These are phyloP conservation scores for Benincasa hispida DNA, from an alignment of 306 rosid species.

Conservation along the genomic window DNA sequence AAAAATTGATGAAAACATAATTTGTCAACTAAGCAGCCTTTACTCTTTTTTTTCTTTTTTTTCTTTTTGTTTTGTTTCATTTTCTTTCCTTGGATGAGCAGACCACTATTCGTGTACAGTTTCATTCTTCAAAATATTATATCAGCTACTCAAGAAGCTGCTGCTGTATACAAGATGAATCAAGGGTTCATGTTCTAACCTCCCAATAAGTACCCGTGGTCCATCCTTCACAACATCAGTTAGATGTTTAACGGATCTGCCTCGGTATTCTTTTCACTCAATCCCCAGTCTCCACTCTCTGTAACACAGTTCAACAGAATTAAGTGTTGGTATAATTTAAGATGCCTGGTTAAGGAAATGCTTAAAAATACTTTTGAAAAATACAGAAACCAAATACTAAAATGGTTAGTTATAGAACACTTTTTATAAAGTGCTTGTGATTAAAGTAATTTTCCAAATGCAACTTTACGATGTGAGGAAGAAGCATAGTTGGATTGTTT, in stretches of 20 bases:
- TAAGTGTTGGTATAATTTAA: neutral
- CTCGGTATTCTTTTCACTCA: constrained; percentile 56
- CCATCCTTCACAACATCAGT: constrained; percentile 13
- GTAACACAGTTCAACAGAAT: constrained; percentile 14
- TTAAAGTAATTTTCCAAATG: neutral
- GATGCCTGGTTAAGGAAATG: neutral
- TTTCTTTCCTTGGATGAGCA: constrained; percentile 3
- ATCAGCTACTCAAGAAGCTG: constrained; percentile 13
- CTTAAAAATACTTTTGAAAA: neutral
- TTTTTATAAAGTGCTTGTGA: no score
- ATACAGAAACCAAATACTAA: no score
- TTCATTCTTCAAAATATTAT: constrained; percentile 6
- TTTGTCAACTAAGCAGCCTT: neutral
- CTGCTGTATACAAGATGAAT: constrained; percentile 13
- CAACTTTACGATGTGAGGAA: neutral
- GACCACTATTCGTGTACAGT: constrained; percentile 12
- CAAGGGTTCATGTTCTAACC: constrained; percentile 12
- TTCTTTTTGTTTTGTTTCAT: neutral
- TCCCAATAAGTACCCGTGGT: constrained; percentile 10
- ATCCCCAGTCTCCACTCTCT: constrained; percentile 62
- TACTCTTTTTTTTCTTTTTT: neutral
- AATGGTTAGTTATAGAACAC: neutral
- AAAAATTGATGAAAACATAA: neutral
- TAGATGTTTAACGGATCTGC: constrained; percentile 71
- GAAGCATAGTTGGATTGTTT: neutral